Conservation (phyloP, 192 early-diverging fungal genomes). For the Backusella australiensis region DNA sequence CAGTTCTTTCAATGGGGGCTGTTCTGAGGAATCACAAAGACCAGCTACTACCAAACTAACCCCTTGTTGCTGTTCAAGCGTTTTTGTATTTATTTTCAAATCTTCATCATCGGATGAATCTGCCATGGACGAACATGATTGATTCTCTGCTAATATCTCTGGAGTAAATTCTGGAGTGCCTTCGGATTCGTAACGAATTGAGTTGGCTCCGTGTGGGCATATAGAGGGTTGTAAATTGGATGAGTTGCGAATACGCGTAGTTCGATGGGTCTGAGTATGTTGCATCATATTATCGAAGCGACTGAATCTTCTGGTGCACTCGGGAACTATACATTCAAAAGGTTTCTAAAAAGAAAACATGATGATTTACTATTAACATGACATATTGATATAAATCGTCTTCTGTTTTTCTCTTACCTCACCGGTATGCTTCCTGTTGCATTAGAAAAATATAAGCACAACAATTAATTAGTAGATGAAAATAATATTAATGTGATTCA, state of each 20-base stretch:
- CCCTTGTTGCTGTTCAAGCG: background rate
- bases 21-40: background rate
- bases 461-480: background rate
- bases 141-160: background rate
- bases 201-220: background rate
- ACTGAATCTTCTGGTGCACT: conserved; percentile 65
- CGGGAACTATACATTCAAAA: conserved; percentile 64
- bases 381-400: background rate
- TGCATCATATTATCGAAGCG: conserved; percentile 83
- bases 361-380: background rate
- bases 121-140: background rate
- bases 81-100: background rate
- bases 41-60: background rate
- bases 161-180: background rate
- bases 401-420: conserved; percentile 2
- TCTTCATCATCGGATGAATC: conserved; percentile 11
- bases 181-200: background rate
- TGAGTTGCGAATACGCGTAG: conserved; percentile 23
- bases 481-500: background rate
- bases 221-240: background rate
- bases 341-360: conserved; percentile 53
- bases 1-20: background rate
- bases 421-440: conserved; percentile 32
- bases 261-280: conserved; percentile 65
- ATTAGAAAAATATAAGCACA: background rate